Conservation (phyloP, 345 rosid genomes). For the Gossypium sturtianum region DNA sequence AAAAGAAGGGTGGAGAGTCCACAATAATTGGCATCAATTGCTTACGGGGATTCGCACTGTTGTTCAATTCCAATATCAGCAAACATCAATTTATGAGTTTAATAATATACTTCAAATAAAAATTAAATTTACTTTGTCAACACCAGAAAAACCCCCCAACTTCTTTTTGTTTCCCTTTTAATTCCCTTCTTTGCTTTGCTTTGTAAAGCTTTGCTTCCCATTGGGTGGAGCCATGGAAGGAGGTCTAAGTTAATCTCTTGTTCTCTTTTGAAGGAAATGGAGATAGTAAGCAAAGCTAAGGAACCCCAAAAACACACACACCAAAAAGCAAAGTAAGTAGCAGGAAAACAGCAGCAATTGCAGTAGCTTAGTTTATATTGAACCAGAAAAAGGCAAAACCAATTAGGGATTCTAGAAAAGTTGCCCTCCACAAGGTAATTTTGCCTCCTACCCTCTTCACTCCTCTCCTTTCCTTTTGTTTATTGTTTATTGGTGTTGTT, state of each 20-base stretch:
- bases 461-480: neutral
- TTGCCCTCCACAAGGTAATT: conserved; percentile 22
- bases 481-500: neutral
- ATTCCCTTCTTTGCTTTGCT: neutral
- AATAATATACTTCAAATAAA: neutral
- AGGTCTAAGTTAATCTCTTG: neutral
- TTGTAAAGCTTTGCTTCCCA: neutral
- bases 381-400: conserved; percentile 8
- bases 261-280: neutral
- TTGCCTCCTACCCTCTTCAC: neutral
- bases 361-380: conserved; percentile 4
- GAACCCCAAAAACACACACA: neutral
- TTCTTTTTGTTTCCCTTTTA: neutral
- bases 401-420: conserved; percentile 28
- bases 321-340: neutral
- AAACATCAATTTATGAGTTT: conserved; percentile 14
- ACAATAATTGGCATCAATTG: conserved; percentile 65
- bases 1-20: conserved; percentile 36
- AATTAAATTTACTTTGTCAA: neutral
- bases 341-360: neutral
- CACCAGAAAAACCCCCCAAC: neutral
- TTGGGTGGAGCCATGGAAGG: neutral
- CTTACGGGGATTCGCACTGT: conserved; percentile 72
- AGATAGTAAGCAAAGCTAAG: neutral
- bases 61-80: conserved; percentile 59